Conservation (phyloP, 2,329 filamentous ascomycete species). For the Hypomyces rosellus region DNA sequence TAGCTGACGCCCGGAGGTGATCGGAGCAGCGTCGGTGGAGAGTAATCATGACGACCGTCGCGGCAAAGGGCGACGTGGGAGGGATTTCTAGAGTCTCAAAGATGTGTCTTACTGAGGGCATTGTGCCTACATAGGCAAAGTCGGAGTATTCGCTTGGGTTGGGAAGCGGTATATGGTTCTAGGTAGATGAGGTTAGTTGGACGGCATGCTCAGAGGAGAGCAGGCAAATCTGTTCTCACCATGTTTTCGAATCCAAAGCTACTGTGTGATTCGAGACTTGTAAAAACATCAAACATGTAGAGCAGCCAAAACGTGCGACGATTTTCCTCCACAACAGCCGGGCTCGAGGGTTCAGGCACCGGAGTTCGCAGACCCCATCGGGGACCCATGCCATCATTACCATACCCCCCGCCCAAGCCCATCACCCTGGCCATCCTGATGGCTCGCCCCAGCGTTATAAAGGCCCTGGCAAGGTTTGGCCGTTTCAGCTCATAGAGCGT, state of each 20-base stretch:
- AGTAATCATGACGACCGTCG: slow-evolving; percentile 1
- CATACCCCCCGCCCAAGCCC: slow-evolving; percentile 4
- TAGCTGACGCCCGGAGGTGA: neutral
- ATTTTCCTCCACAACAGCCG: slow-evolving; percentile 16
- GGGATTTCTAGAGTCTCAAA: neutral
- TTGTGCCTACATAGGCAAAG: neutral
- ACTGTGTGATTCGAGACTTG: neutral
- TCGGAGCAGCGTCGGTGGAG: slow-evolving; percentile 5
- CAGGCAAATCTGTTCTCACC: neutral
- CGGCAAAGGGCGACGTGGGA: slow-evolving; percentile 5
- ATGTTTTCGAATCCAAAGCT: neutral
- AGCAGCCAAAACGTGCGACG: slow-evolving; percentile 18
- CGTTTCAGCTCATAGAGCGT: slow-evolving; percentile 8
- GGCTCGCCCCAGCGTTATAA: slow-evolving; percentile 9
- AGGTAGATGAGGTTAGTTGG: neutral
- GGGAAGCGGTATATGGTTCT: slow-evolving; percentile 1
- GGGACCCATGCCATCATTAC: neutral
- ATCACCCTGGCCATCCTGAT: slow-evolving; percentile 7
- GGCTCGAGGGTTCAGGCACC: neutral
- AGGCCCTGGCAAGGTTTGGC: slow-evolving; percentile 10
- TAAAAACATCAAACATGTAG: slow-evolving; percentile 16
- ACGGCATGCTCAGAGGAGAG: too few species aligned
- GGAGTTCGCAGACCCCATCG: slow-evolving; percentile 6
- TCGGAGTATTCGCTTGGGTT: slow-evolving; percentile 2
- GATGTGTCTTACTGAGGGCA: slow-evolving; percentile 1